Base-by-base conservation (phyloP, 805 yeast genomes). In the Candida sakaeoensis region DNA sequence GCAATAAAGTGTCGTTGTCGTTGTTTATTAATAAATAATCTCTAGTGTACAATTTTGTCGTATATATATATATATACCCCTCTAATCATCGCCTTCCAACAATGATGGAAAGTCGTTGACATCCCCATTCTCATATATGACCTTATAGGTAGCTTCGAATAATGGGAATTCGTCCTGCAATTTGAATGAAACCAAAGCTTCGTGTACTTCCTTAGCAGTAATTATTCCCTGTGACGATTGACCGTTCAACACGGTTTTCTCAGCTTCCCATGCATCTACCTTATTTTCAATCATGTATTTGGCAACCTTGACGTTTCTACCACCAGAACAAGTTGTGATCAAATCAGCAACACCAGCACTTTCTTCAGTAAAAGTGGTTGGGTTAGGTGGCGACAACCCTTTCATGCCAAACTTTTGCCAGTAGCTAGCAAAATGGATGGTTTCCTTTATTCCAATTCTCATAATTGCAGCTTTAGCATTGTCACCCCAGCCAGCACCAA, bases 401-500 rank as follows among this genome's bases (percentile, higher is more conserved):
- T 52, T 55, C 48, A 63, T 61, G 15, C 69, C 93, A 68, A 86
- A 90, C 53, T 72, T 74, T 55, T 79, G 73, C 50, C 57, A 59
- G 48, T 60, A 57, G 15, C 51, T 48, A 30, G 95, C 93, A 63
- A 93, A 93, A 59, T 77, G 77, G 61, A 90, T 85, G 57, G 85
- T 87, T 70, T 93, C 99, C 55, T 83, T 76, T 49, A 93, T 69
- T 35, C 99, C 99, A 51, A 91, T 84, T 70, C 99, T 79, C 90
- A 91, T 95, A 54, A 93, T 82, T 32, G 98, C 99, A 41, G 98
- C 84, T 66, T 91, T 89, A 49, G 99, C 98, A 62, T 93, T 93
- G 66, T 89, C 96, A 63, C 99, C 99, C 99, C 99, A 93, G 48
- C 95, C 96, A 48, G 86, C 75, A 53, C 99, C 99, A 65, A 88